These are phyloP conservation scores for Arachis monticola DNA, from an alignment of 331 rosid genomes.

Conservation along the genomic window DNA sequence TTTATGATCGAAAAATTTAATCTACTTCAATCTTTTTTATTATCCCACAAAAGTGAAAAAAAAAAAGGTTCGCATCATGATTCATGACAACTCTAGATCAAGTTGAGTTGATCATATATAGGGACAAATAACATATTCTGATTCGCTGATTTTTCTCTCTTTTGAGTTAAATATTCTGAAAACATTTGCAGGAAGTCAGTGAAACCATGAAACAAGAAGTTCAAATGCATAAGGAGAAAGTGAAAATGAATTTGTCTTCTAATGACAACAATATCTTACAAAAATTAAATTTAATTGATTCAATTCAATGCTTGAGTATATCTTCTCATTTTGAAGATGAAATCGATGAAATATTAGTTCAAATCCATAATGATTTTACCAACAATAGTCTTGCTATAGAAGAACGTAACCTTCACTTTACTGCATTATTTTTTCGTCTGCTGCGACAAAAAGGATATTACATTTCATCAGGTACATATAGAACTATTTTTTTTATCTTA, in stretches of 20 bases:
- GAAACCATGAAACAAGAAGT: not conserved
- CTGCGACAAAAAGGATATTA: conserved; percentile 43
- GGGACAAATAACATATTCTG: too few species aligned
- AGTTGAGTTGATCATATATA: too few species aligned
- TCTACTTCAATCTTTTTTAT: too few species aligned
- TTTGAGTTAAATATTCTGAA: too few species aligned
- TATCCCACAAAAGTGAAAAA: too few species aligned
- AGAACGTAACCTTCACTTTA: not conserved
- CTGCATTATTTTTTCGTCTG: conserved; percentile 41
- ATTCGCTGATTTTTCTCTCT: too few species aligned
- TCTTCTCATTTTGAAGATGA: conserved; percentile 15
- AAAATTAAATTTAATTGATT: conserved; percentile 33
- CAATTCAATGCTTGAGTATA: conserved; percentile 32
- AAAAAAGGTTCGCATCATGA: too few species aligned
- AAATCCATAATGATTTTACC: not conserved
- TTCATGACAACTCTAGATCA: too few species aligned
- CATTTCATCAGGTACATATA: conserved; percentile 16
- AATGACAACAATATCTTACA: too few species aligned
- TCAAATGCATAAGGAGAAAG: not conserved
- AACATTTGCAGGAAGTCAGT: not conserved
- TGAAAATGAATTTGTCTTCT: conserved; percentile 8
- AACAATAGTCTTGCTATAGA: not conserved
- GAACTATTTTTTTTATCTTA: too few species aligned
- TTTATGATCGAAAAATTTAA: too few species aligned
- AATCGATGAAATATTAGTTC: conserved; percentile 23